Base-by-base conservation (phyloP, 1,284 basidiomycete species). In the Rhodofomes roseus region DNA sequence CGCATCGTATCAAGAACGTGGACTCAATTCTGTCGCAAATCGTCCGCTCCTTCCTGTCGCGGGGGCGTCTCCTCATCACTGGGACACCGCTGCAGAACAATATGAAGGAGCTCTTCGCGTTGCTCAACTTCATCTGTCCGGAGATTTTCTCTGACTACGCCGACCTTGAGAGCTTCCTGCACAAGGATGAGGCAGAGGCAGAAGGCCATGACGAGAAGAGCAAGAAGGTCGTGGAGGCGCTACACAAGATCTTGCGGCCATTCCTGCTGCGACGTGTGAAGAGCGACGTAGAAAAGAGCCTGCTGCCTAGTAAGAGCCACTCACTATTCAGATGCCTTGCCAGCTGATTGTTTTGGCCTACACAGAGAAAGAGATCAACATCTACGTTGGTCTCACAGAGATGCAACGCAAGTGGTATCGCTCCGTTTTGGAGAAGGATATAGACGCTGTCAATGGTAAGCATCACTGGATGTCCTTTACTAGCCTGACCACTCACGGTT, bases 381-480 rank as follows among this genome's bases (percentile, higher is more conserved):
- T 99, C 59, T 99, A 99, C 65, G 93, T 99, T 60, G 96, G 96
- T 58, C 84, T 99, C 65, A 93, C 95, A 1, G 96, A 98, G 36
- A 96, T 99, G 95, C 97, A 99, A 74, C 81, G 95, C 50, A 98
- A 95, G 73, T 99, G 96, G 97, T 97, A 97, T 74, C 87, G 93
- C 43, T 94, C 90, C 39, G 92, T 99, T 4, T 76, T 99, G 58
- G 95, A 99, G 76, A 98, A 99, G 78, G 97, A 99, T 74, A 98
- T 99, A 59, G 97, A 99, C 70, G 96, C 96, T 11, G 97, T 99
- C 57, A 99, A 98, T 71, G 94, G 95, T 85, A 51, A 7, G 60
- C 31, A 34, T 11, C 31, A 34, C 31, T 34, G 5, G 31, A 11
- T 11, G 18, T 61, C 34, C 11, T 53, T n/a, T 43, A 40, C 25